These are phyloP conservation scores for Aristolochia californica DNA, from an alignment of 164 flowering plant genomes.

Conservation along the genomic window DNA sequence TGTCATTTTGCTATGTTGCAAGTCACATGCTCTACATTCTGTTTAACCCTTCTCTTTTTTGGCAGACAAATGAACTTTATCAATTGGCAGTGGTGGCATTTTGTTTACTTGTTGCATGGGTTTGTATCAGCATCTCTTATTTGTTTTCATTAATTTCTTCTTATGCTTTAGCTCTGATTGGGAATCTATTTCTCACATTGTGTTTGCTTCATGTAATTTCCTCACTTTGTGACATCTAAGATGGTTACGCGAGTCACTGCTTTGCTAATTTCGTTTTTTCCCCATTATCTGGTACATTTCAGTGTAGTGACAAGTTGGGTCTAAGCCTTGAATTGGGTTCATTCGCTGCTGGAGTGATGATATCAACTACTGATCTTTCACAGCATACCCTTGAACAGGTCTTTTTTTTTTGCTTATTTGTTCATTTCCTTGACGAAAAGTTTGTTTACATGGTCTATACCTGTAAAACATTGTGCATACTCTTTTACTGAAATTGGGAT, in stretches of 20 bases:
- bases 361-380: constrained; percentile 91
- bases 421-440: not conserved
- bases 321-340: constrained; percentile 94
- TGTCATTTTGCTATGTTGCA: too few relatives aligned
- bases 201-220: not conserved
- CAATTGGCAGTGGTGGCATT: constrained; percentile 94
- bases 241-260: too few relatives aligned
- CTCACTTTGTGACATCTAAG: too few relatives aligned
- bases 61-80: constrained; percentile 95
- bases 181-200: not conserved
- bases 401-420: constrained; percentile 6
- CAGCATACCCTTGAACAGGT: constrained; percentile 96
- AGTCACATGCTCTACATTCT: not conserved
- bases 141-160: not conserved
- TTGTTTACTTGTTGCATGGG: constrained; percentile 98
- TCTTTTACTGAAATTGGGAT: too few relatives aligned
- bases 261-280: too few relatives aligned
- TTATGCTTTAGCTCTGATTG: not conserved
- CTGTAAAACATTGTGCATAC: too few relatives aligned
- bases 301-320: constrained; percentile 99
- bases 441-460: not conserved
- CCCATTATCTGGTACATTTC: constrained; percentile 15
- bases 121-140: constrained; percentile 29
- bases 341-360: constrained; percentile 99
- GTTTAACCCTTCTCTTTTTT: constrained; percentile 2